Percentiles rank a stretch among this genome's conserved stretches.
These are phyloP conservation scores for Micractinium conductrix DNA, from an alignment of 139 green algal genomes.

Conservation along the genomic window DNA sequence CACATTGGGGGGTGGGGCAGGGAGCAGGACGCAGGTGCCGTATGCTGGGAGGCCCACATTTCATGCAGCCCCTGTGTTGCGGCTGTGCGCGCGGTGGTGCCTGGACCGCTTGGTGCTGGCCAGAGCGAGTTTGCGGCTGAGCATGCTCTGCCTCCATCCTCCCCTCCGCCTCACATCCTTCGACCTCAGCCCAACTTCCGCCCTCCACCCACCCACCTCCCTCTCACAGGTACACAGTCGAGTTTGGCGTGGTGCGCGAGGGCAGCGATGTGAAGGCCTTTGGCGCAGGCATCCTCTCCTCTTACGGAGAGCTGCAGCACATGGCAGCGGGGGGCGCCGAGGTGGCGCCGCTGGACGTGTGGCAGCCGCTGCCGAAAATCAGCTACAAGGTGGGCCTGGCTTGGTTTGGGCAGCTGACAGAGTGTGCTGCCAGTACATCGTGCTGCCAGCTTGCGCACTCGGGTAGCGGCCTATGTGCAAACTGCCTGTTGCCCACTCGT, in stretches of 20 bases:
- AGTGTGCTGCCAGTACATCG: too few relatives aligned
- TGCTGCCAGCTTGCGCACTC: too few relatives aligned
- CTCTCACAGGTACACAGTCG: conserved; percentile 83
- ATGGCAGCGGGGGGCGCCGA: conserved; percentile 69
- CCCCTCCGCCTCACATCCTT: not conserved
- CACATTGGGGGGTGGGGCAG: not conserved
- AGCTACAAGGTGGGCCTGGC: conserved; percentile 76
- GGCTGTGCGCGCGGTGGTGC: not conserved
- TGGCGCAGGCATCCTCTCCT: conserved; percentile 84
- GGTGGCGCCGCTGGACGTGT: conserved; percentile 80
- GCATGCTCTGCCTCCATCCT: not conserved
- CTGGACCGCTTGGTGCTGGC: not conserved
- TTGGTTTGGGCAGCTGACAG: too few relatives aligned
- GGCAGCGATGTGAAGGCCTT: conserved; percentile 75
- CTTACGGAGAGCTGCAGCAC: conserved; percentile 87
- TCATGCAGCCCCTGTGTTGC: too few relatives aligned
- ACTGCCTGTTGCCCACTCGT: too few relatives aligned
- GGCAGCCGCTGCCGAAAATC: conserved; percentile 79
- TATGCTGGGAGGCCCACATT: not conserved
- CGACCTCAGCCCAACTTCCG: not conserved
- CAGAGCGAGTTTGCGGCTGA: not conserved
- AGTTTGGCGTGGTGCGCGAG: conserved; percentile 94
- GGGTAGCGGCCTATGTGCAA: too few relatives aligned
- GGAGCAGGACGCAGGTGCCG: too few relatives aligned
- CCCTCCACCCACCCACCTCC: not conserved